Evolutionary conservation across 495 filamentous ascomycete genomes (phyloP).

Genomic region (Elasticomyces elasticus): DNA sequence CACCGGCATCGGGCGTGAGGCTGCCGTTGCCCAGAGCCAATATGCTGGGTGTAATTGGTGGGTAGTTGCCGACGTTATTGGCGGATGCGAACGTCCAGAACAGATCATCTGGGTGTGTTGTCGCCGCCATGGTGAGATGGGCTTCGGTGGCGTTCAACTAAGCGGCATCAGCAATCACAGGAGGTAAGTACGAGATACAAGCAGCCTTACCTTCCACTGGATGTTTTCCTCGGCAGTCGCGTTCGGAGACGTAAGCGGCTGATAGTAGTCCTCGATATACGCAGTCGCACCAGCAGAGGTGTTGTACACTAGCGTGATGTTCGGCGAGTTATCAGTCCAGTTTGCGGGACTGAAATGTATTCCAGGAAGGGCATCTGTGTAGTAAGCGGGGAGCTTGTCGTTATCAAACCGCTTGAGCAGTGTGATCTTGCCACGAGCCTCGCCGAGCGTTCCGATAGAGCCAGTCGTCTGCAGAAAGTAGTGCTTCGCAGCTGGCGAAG

Average conservation of each 20-base stretch:
- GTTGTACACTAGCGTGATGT: constrained; percentile 34
- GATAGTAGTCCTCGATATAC: constrained; percentile 40
- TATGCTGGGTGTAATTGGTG: constrained; percentile 37
- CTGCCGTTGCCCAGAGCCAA: constrained; percentile 42
- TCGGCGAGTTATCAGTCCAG: constrained; percentile 33
- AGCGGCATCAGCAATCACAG: not conserved
- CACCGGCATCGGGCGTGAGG: constrained; percentile 33
- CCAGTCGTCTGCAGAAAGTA: constrained; percentile 36
- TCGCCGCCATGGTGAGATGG: constrained; percentile 30
- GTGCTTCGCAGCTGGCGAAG: constrained; percentile 28
- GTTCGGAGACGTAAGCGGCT: constrained; percentile 24
- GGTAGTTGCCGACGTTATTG: constrained; percentile 35
- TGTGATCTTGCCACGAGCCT: constrained; percentile 37
- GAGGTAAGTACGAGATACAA: not conserved
- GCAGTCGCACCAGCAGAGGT: constrained; percentile 28
- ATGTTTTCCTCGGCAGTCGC: constrained; percentile 32
- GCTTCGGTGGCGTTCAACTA: constrained; percentile 29
- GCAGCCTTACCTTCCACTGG: constrained; percentile 29
- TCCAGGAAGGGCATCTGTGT: constrained; percentile 30
- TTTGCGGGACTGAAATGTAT: constrained; percentile 35
- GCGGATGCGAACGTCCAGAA: constrained; percentile 44
- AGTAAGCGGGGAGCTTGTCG: constrained; percentile 27
- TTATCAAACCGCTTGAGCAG: constrained; percentile 37
- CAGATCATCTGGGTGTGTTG: constrained; percentile 29
- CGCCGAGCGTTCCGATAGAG: constrained; percentile 33